Evolutionary conservation across 495 filamentous ascomycete species (phyloP), one percentile per base, ranked within the genome.

Genomic region (Podospora anserina): DNA sequence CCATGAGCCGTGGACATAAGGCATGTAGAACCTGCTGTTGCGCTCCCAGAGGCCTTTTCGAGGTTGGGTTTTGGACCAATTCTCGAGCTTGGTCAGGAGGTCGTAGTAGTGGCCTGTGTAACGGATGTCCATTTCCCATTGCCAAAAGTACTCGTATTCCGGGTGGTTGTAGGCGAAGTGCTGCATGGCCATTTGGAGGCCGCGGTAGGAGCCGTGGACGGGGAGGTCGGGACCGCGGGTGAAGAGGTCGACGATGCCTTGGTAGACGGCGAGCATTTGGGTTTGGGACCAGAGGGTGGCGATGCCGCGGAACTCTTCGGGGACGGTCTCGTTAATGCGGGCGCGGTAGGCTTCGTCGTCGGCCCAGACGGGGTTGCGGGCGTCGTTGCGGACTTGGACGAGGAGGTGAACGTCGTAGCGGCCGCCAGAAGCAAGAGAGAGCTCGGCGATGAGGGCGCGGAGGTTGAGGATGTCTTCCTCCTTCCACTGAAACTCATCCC

Each of bases 61-160:
- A 0, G 95, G 93, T 77, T 98, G 96, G 66, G 88, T 78, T 61
- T 86, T 88, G 4, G 94, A 88, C 93, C 92, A 99, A 30, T 75
- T 78, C 56, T 83, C 82, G 54, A 95, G 80, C 73, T 89, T 88
- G 71, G 89, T 85, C 74, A 98, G 91, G 27, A 98, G 82, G 71
- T 97, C 90, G 77, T 96, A 95, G 84, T 90, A 96, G 78, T 99
- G 94, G n/a, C 95, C 96, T 0, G 91, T 97, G 77, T 97, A 97
- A 3, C 95, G 89, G 49, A 92, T 88, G 74, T 99, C 95, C 90
- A 98, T 96, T 79, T 99, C 95, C 93, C 94, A 97, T 74, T 99
- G 93, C 95, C 95, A 99, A 79, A 94, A 91, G 79, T 89, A 92
- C 67, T 98, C 96, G 75, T 95, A 99, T 75, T 97, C 94, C 0